Conservation (phyloP, 2,329 filamentous ascomycete species). For the Phaeomoniella chlamydospora region DNA sequence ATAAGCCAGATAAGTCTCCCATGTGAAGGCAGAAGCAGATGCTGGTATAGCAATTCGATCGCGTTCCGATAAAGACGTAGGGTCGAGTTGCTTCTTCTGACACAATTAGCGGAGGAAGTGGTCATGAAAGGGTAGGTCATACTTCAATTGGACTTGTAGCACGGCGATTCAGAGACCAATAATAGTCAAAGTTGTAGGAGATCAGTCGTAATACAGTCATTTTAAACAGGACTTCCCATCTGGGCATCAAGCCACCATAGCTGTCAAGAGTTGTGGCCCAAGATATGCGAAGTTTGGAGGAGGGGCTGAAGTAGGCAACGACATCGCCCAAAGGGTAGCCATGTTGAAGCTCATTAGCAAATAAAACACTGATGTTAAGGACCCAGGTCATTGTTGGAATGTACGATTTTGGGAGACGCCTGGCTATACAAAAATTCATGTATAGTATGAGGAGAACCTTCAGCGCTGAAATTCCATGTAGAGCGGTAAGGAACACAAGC, state of each 20-base stretch:
- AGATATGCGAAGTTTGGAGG: constrained; percentile 30
- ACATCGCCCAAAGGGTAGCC: constrained; percentile 63
- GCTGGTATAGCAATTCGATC: constrained; percentile 73
- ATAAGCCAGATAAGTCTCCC: constrained; percentile 83
- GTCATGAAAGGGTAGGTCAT: constrained; percentile 19
- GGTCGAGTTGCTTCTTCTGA: constrained; percentile 97
- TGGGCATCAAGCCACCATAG: constrained; percentile 66
- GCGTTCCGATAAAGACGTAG: constrained; percentile 69
- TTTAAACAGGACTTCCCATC: constrained; percentile 98
- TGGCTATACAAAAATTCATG: constrained; percentile 70
- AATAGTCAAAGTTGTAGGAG: constrained; percentile 94
- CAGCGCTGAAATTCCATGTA: constrained; percentile 74
- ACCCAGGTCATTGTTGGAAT: constrained; percentile 70
- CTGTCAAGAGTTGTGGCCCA: constrained; percentile 64
- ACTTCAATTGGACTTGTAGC: constrained; percentile 66
- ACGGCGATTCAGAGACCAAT: constrained; percentile 66
- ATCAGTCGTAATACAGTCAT: constrained; percentile 83
- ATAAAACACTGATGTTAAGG: constrained; percentile 75
- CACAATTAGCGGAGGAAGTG: constrained; percentile 13
- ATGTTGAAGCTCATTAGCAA: constrained; percentile 71
- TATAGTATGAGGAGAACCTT: constrained; percentile 74
- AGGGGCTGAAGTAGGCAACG: constrained; percentile 34
- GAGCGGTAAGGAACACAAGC: constrained; percentile 56
- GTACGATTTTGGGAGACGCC: constrained; percentile 51
- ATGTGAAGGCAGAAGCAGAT: constrained; percentile 52